A percentile compares a stretch with the other conserved stretches of the same genome.
Evolutionary conservation across 2,329 filamentous ascomycete species (phyloP).

Genomic region (Mycosphaerella arachidis): DNA sequence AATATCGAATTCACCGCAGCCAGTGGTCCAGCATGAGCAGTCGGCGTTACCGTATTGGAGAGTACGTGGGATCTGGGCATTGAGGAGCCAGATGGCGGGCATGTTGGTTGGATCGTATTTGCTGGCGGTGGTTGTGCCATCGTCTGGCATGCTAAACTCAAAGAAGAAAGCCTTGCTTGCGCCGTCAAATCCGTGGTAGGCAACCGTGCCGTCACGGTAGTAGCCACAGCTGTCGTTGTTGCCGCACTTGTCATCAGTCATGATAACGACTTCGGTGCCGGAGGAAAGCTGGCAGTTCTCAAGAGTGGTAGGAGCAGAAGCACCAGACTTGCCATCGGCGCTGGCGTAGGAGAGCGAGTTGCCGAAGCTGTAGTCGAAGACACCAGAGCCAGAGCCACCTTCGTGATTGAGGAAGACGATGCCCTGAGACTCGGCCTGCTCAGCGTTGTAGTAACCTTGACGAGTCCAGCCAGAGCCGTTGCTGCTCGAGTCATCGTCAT

Average conservation of each 20-base stretch:
- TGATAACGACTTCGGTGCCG: conserved; percentile 49
- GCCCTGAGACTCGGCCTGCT: conserved; percentile 43
- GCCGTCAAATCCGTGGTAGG: conserved; percentile 65
- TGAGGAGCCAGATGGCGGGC: conserved; percentile 72
- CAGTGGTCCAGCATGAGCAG: conserved; percentile 68
- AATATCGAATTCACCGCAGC: conserved; percentile 72
- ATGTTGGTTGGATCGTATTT: conserved; percentile 51
- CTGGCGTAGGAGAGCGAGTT: conserved; percentile 55
- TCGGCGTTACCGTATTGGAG: conserved; percentile 59
- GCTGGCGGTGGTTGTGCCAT: conserved; percentile 43
- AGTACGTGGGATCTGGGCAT: conserved; percentile 66
- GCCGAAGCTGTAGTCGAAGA: conserved; percentile 52
- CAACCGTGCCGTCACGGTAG: conserved; percentile 33
- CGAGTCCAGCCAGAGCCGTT: conserved; percentile 31
- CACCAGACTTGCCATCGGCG: conserved; percentile 43
- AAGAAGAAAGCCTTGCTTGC: conserved; percentile 68
- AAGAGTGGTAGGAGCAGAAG: conserved; percentile 47
- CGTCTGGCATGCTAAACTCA: conserved; percentile 67
- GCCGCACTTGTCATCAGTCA: conserved; percentile 48
- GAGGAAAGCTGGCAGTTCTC: conserved; percentile 48
- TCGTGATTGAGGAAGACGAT: conserved; percentile 57
- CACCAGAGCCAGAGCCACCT: conserved; percentile 53
- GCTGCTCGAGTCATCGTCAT: conserved; percentile 13
- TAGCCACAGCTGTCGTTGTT: conserved; percentile 38
- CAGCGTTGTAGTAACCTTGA: conserved; percentile 35